Percentiles rank a stretch among this genome's conserved stretches.
These are phyloP conservation scores for Solanum pennellii DNA, from an alignment of 257 asterid species.

Conservation along the genomic window DNA sequence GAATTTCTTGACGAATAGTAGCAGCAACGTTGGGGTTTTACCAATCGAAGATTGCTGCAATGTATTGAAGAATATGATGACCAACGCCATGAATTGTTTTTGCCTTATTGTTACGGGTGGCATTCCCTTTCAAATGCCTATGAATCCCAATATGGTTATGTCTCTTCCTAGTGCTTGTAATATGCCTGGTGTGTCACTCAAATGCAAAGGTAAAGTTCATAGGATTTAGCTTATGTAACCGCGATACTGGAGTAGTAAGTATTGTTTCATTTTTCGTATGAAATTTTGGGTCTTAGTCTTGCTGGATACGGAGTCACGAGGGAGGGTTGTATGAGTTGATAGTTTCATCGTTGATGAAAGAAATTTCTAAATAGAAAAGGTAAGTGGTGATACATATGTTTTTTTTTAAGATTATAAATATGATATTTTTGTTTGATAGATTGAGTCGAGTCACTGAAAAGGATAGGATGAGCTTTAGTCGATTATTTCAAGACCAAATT, in stretches of 20 bases:
- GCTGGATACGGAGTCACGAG: neutral
- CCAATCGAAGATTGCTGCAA: slow-evolving; percentile 58
- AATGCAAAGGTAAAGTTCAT: slow-evolving; percentile 42
- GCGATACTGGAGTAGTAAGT: no score
- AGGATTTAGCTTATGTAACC: neutral
- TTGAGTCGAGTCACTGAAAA: no score
- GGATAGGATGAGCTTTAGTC: no score
- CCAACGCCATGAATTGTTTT: slow-evolving; percentile 11
- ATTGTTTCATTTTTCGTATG: neutral
- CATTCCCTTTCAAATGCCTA: slow-evolving; percentile 29
- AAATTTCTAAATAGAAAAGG: neutral
- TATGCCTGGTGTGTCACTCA: slow-evolving; percentile 52
- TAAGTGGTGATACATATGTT: neutral
- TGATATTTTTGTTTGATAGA: neutral
- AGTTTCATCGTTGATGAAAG: no score
- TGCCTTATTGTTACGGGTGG: slow-evolving; percentile 27
- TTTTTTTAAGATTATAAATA: neutral
- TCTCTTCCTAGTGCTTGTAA: slow-evolving; percentile 62
- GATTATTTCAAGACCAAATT: no score
- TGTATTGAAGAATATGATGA: slow-evolving; percentile 4
- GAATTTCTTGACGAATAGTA: slow-evolving; percentile 31
- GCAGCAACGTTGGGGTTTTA: slow-evolving; percentile 24
- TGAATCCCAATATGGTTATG: slow-evolving; percentile 38
- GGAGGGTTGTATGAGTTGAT: no score
- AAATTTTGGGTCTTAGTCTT: neutral